Conservation (phyloP, 257 asterid species). For the Thymus mandschuricus region DNA sequence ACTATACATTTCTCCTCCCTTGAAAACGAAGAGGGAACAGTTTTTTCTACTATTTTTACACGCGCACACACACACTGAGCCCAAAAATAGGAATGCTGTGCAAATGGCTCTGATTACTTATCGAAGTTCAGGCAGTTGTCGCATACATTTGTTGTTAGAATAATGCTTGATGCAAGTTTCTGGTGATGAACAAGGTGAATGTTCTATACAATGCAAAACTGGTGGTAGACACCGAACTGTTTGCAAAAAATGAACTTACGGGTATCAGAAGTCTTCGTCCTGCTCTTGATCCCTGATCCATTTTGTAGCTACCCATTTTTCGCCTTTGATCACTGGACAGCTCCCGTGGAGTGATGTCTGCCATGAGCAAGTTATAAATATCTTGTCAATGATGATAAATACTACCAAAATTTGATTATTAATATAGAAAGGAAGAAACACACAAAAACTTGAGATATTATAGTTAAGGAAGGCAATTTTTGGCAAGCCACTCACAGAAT, state of each 20-base stretch:
- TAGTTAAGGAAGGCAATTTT: conserved; percentile 12
- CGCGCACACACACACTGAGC: not conserved
- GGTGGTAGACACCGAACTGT: conserved; percentile 1
- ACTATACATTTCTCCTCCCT: too few relatives aligned
- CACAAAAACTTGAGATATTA: conserved; percentile 6
- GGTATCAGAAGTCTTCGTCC: conserved; percentile 35
- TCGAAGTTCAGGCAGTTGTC: not conserved
- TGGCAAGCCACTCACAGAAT: conserved; percentile 61
- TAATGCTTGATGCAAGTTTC: not conserved
- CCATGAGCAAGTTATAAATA: conserved; percentile 17
- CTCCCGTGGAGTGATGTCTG: conserved; percentile 96
- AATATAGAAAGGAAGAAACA: conserved; percentile 5
- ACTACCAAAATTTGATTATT: not conserved
- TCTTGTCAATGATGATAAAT: not conserved
- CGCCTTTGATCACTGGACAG: conserved; percentile 86
- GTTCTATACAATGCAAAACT: conserved; percentile 42
- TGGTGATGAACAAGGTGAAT: conserved; percentile 1
- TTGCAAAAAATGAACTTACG: conserved; percentile 31
- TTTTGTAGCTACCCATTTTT: conserved; percentile 98
- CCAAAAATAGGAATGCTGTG: not conserved
- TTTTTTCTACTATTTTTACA: too few relatives aligned
- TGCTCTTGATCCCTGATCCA: conserved; percentile 84
- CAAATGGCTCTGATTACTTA: not conserved
- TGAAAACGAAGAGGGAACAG: too few relatives aligned
- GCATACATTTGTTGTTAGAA: not conserved